A percentile compares a stretch with the other conserved stretches of the same genome.
Evolutionary conservation across 2,329 filamentous ascomycete genomes (phyloP).

Genomic region (Dryadomyces sulphureus): DNA sequence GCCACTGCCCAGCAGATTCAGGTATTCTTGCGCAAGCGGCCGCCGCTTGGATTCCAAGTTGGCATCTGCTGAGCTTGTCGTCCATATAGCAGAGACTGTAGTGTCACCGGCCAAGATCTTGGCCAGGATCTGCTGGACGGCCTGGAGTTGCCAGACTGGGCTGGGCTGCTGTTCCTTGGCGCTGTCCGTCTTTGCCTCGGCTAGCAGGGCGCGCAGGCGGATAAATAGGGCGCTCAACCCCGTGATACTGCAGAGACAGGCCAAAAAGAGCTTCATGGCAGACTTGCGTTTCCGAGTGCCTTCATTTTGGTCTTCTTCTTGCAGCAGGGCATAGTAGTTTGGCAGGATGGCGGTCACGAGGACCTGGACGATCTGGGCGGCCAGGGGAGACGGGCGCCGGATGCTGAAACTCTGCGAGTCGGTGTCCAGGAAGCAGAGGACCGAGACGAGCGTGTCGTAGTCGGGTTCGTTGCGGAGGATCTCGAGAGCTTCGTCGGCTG

Average conservation of each 20-base stretch:
- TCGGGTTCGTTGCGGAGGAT: conserved; percentile 47
- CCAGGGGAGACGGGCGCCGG: conserved; percentile 46
- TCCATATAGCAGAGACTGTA: conserved; percentile 24
- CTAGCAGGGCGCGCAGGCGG: conserved; percentile 49
- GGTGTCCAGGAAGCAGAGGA: conserved; percentile 35
- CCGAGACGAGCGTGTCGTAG: conserved; percentile 36
- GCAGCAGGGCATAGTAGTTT: conserved; percentile 63
- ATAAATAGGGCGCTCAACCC: conserved; percentile 65
- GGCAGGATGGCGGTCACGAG: conserved; percentile 63
- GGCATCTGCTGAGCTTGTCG: conserved; percentile 11
- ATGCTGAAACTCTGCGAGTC: conserved; percentile 40
- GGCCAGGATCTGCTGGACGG: conserved; percentile 28
- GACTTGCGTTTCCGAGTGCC: conserved; percentile 6
- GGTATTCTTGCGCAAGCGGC: conserved; percentile 26
- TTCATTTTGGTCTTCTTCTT: conserved; percentile 21
- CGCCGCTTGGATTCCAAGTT: conserved; percentile 14
- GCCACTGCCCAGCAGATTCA: conserved; percentile 31
- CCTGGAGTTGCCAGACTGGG: conserved; percentile 26
- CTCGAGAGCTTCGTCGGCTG: conserved; percentile 39
- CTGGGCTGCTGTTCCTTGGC: conserved; percentile 13
- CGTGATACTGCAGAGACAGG: conserved; percentile 55
- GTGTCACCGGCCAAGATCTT: conserved; percentile 24
- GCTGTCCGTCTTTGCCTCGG: conserved; percentile 27
- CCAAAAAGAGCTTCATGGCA: conserved; percentile 37
- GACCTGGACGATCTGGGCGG: conserved; percentile 60